Evolutionary conservation across 192 early-diverging fungal species (phyloP), one percentile per base, ranked within the genome.

Genomic region (Powellomyces hirtus): DNA sequence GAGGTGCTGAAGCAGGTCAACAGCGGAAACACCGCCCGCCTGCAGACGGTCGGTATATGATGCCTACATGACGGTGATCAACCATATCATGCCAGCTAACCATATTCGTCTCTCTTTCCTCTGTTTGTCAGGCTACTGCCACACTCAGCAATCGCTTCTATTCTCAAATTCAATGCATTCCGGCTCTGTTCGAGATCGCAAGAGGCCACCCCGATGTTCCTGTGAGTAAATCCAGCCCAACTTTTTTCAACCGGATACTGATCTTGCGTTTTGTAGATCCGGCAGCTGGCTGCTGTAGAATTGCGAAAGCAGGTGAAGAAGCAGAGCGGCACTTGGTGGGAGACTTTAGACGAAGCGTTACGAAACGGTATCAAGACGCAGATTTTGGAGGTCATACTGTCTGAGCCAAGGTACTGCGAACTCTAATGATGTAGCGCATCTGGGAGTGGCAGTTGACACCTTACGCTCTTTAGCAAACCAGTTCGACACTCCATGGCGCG

Each of bases 221-320:
- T 0, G 66, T 68, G 36, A 18, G 66, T 58, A 22, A 7, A 34
- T 14, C 31, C n/a, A 13, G 24, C 35, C 36, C 2, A 16, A 10
- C 52, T 22, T 53, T 11, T 24, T 18, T 42, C 40, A 18, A 20
- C 40, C 33, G 40, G 5, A 20, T 38, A 61, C 4, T 50, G 16
- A n/a, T 7, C 34, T 31, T 38, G 37, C 30, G 38, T 22, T 30
- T 56, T 31, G 24, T 59, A 78, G 75, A 62, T 96, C 37, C 90
- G 93, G 42, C 93, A 95, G 75, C 79, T 96, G 49, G 89, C 92
- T 31, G 88, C 92, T 3, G 93, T 96, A 27, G 94, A 96, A 81
- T 82, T 92, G 64, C 88, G 91, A 64, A 96, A 96, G 73, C 88
- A 89, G 57, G 76, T 90, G 38, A 62, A 80, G 22, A 89, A 84